A percentile compares a stretch with the other conserved stretches of the same genome.
Evolutionary conservation across 768 basidiomycete species (phyloP).

Genomic region (Xerocomellus dryophilus): DNA sequence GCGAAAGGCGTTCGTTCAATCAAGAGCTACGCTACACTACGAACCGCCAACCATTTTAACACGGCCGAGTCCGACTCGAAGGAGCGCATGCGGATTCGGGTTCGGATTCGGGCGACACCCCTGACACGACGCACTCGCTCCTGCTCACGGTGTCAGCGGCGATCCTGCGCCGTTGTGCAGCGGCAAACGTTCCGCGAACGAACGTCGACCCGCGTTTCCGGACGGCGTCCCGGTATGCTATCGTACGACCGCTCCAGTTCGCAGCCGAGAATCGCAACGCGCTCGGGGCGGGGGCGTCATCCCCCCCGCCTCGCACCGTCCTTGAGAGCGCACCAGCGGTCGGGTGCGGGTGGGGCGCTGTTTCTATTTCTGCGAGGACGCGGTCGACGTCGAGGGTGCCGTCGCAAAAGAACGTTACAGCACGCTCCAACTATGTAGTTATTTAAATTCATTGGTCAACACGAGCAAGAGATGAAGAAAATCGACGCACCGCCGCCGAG

Average conservation of each 20-base stretch:
- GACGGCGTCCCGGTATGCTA: not conserved
- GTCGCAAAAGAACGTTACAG: not conserved
- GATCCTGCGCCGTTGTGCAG: not conserved
- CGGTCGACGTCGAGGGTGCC: not conserved
- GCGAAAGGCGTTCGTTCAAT: too few relatives aligned
- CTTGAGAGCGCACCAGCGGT: not conserved
- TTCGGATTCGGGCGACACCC: not conserved
- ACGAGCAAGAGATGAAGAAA: too few relatives aligned
- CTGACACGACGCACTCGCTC: not conserved
- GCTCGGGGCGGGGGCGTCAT: not conserved
- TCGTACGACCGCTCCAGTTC: not conserved
- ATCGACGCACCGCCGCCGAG: slow-evolving; percentile 2
- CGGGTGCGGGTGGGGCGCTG: too few relatives aligned
- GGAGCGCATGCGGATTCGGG: not conserved
- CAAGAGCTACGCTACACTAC: too few relatives aligned
- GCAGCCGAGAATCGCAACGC: not conserved
- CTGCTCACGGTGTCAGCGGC: not conserved
- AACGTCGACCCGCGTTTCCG: not conserved
- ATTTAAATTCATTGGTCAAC: not conserved
- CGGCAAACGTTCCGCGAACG: not conserved
- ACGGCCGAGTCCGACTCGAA: not conserved
- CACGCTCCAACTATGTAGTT: slow-evolving; percentile 1
- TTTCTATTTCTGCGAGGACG: not conserved
- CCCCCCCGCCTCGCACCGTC: not conserved
- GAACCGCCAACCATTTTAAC: too few relatives aligned